phyloP scores from a whole-genome alignment of 1,139 yeast species.

The Debaryomyces nepalensis region DNA sequence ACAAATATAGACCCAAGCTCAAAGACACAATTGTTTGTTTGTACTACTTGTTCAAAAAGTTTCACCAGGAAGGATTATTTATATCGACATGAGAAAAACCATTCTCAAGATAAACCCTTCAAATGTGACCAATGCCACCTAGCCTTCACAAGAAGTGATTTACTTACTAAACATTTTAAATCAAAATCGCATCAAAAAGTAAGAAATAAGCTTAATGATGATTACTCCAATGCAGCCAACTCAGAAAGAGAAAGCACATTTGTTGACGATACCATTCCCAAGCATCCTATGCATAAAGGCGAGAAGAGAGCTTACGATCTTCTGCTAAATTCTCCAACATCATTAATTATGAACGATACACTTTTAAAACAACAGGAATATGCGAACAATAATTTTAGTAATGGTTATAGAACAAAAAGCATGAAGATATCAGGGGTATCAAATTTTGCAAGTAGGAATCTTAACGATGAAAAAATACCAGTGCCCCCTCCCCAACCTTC shows the following conservation, averaged over 20 bases:
- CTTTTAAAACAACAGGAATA: neutral
- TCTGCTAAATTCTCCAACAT: neutral
- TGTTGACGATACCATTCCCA: constrained; percentile 1
- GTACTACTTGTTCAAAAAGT: neutral
- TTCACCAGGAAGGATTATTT: constrained; percentile 19
- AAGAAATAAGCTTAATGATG: constrained; percentile 3
- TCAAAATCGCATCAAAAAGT: constrained; percentile 15
- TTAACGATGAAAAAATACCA: constrained; percentile 13
- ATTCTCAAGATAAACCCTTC: constrained; percentile 15
- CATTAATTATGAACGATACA: constrained; percentile 5
- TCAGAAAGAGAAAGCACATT: neutral
- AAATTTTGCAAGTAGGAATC: constrained; percentile 10
- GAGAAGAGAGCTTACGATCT: constrained; percentile 8
- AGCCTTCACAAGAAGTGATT: constrained; percentile 17
- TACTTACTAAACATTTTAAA: constrained; percentile 14
- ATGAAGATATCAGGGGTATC: constrained; percentile 9
- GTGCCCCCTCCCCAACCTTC: constrained; percentile 16
- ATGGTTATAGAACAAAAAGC: neutral
- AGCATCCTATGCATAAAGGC: constrained; percentile 1
- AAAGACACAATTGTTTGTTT: neutral
- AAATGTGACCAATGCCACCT: constrained; percentile 15
- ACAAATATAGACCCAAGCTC: neutral
- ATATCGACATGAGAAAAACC: constrained; percentile 17
- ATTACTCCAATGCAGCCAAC: constrained; percentile 5
- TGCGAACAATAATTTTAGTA: constrained; percentile 4